phyloP scores from a whole-genome alignment of 352 stramenopile genomes.

The Phytophthora syringae region DNA sequence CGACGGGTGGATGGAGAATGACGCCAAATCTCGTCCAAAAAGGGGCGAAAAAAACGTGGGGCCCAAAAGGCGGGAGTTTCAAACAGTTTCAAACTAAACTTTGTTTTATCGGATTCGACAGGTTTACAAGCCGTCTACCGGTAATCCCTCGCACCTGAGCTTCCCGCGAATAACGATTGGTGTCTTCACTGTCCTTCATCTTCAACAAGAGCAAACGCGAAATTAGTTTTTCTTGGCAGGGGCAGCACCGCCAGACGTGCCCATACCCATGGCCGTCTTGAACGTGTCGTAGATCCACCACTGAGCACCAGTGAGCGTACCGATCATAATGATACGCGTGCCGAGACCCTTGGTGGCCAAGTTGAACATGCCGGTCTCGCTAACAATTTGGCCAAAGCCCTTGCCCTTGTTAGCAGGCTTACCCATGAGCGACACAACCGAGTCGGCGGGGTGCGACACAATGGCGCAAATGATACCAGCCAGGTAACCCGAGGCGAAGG shows the following conservation, averaged over 20 bases:
- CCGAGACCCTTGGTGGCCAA: slow-evolving; percentile 90
- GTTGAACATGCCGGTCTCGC: slow-evolving; percentile 78
- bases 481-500: slow-evolving; percentile 98
- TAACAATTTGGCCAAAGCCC: slow-evolving; percentile 88
- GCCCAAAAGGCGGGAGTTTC: slow-evolving; percentile 37
- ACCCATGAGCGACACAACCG: slow-evolving; percentile 97
- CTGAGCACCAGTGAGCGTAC: slow-evolving; percentile 95
- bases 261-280: slow-evolving; percentile 94
- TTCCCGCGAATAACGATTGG: too few relatives aligned
- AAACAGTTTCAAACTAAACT: slow-evolving; percentile 24
- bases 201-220: not conserved
- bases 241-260: slow-evolving; percentile 86
- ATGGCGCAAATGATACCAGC: slow-evolving; percentile 99
- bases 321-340: slow-evolving; percentile 96
- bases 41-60: slow-evolving; percentile 17
- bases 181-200: not conserved
- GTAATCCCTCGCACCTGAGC: too few relatives aligned
- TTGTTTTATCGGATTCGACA: too few relatives aligned
- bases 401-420: slow-evolving; percentile 92
- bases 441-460: slow-evolving; percentile 99
- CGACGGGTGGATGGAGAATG: slow-evolving; percentile 78
- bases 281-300: slow-evolving; percentile 98
- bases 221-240: too few relatives aligned
- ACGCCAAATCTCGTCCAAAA: slow-evolving; percentile 17
- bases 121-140: too few relatives aligned